These are phyloP conservation scores for Takashimella koratensis DNA, from an alignment of 1,284 basidiomycete species.

Conservation along the genomic window DNA sequence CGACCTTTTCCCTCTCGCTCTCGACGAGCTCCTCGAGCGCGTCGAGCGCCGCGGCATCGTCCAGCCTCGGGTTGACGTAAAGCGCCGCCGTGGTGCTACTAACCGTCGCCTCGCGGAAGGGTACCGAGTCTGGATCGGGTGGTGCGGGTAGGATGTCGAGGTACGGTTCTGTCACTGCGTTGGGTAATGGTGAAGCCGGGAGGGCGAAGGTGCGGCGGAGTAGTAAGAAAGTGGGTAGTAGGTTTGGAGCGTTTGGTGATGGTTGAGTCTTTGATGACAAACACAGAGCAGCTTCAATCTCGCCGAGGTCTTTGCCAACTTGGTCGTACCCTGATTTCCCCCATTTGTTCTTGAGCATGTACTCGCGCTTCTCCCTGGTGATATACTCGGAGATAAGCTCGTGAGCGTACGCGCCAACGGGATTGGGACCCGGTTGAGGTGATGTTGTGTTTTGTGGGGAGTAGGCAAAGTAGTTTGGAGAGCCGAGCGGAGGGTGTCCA, in stretches of 20 bases:
- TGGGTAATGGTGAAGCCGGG: slow-evolving; percentile 29
- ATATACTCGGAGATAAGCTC: slow-evolving; percentile 46
- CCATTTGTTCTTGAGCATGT: slow-evolving; percentile 48
- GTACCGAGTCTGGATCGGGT: slow-evolving; percentile 39
- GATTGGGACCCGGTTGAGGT: slow-evolving; percentile 16
- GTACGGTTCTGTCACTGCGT: slow-evolving; percentile 29
- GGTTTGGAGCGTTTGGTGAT: slow-evolving; percentile 17
- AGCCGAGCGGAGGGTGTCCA: not conserved
- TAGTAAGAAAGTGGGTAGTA: slow-evolving; percentile 38
- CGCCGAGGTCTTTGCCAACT: slow-evolving; percentile 43
- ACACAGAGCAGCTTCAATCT: slow-evolving; percentile 43
- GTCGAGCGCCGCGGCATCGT: slow-evolving; percentile 29
- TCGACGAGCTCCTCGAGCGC: slow-evolving; percentile 45
- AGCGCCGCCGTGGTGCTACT: slow-evolving; percentile 44
- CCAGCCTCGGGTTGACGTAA: slow-evolving; percentile 46
- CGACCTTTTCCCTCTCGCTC: slow-evolving; percentile 34
- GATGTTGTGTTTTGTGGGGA: not conserved
- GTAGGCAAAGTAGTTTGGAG: not conserved
- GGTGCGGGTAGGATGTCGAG: slow-evolving; percentile 38
- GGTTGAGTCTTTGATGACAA: slow-evolving; percentile 19
- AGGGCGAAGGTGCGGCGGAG: slow-evolving; percentile 38
- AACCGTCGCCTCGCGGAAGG: slow-evolving; percentile 40
- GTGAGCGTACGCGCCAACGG: slow-evolving; percentile 36
- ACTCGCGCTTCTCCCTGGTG: slow-evolving; percentile 46
- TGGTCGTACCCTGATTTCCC: slow-evolving; percentile 42